Percentiles rank a stretch among this genome's conserved stretches.
These are phyloP conservation scores for Fusarium poae DNA, from an alignment of 2,329 filamentous ascomycete species.

Conservation along the genomic window DNA sequence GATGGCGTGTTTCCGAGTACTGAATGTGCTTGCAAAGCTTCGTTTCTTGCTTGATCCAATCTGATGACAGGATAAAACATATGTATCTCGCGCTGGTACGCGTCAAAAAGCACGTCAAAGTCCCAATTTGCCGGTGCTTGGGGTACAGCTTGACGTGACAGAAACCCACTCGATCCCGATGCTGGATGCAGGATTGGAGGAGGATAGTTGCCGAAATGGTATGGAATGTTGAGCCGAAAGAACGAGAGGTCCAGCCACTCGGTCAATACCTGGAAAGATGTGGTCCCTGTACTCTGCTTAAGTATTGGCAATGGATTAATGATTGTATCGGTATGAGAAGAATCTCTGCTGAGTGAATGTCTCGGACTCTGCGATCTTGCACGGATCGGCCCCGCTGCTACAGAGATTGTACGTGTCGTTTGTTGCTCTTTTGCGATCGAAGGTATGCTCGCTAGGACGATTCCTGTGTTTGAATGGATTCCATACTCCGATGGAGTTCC, in stretches of 20 bases:
- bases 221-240: constrained; percentile 11
- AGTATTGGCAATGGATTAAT: constrained; percentile 4
- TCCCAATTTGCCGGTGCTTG: neutral
- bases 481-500: neutral
- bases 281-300: neutral
- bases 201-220: constrained; percentile 11
- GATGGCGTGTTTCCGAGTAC: fast-evolving
- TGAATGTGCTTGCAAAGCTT: neutral
- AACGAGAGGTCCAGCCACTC: constrained; percentile 16
- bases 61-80: constrained; percentile 4
- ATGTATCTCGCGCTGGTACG: constrained; percentile 8
- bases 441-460: fast-evolving
- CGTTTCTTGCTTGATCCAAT: neutral
- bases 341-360: constrained; percentile 8
- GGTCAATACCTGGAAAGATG: constrained; percentile 8
- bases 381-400: neutral
- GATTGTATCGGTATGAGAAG: constrained; percentile 13
- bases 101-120: neutral
- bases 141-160: neutral
- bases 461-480: neutral
- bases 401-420: neutral
- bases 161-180: neutral
- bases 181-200: neutral
- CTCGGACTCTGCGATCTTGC: constrained; percentile 7
- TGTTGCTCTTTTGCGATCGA: neutral